phyloP scores from a whole-genome alignment of 208 protist species.

The Chromosphaera perkinsii region DNA sequence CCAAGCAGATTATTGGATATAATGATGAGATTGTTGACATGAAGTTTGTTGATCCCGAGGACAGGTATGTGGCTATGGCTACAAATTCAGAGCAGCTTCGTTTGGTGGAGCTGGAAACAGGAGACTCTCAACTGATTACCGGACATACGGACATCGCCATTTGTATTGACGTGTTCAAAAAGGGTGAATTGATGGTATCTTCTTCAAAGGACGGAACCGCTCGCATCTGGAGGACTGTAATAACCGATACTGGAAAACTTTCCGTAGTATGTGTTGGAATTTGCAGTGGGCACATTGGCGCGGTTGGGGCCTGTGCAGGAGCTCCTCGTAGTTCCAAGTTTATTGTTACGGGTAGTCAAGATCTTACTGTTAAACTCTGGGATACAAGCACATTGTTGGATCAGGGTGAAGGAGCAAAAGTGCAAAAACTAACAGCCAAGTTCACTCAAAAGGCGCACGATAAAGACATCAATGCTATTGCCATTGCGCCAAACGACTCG shows the following conservation, averaged over 20 bases:
- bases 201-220: constrained; percentile 53
- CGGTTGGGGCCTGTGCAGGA: constrained; percentile 36
- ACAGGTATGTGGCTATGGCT: constrained; percentile 28
- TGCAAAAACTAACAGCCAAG: neutral
- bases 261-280: constrained; percentile 14
- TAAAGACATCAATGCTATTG: constrained; percentile 63
- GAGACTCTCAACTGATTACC: constrained; percentile 14
- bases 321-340: constrained; percentile 11
- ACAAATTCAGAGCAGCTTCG: constrained; percentile 38
- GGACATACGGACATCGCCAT: constrained; percentile 55
- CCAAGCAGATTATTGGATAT: constrained; percentile 30
- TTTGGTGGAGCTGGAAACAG: constrained; percentile 22
- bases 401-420: neutral
- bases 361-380: constrained; percentile 63
- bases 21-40: constrained; percentile 50
- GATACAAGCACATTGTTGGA: neutral
- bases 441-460: constrained; percentile 53
- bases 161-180: constrained; percentile 43
- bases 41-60: constrained; percentile 11
- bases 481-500: constrained; percentile 65
- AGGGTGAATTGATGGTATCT: constrained; percentile 42
- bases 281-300: constrained; percentile 47
- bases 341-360: constrained; percentile 44
- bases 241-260: neutral
- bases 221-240: constrained; percentile 43